phyloP scores from a whole-genome alignment of 176 grass and related monocot genomes.

The Oryza glaberrima region DNA sequence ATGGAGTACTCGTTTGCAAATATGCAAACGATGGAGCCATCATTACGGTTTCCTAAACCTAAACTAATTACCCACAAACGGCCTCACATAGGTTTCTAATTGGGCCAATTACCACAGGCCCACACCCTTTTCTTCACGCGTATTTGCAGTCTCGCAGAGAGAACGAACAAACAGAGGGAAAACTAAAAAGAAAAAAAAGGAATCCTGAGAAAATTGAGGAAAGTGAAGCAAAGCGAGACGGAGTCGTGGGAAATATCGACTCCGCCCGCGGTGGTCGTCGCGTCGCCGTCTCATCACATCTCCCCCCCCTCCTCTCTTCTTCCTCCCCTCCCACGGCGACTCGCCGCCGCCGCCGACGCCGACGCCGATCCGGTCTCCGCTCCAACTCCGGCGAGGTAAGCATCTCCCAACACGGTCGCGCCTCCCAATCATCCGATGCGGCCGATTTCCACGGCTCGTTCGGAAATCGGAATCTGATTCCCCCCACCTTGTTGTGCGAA shows the following conservation, averaged over 20 bases:
- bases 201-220: background rate
- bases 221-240: background rate
- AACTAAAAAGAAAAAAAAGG: background rate
- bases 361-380: background rate
- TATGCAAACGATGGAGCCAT: no score
- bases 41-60: no score
- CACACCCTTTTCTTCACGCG: no score
- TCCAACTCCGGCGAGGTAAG: conserved; percentile 34
- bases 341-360: conserved; percentile 6
- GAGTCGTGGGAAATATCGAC: background rate
- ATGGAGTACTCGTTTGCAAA: no score
- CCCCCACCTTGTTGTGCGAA: background rate
- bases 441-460: background rate
- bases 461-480: background rate
- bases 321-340: conserved; percentile 17
- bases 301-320: background rate
- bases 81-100: no score
- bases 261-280: conserved; percentile 20
- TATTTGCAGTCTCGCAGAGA: no score
- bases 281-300: conserved; percentile 31
- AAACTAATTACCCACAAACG: no score
- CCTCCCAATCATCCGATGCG: background rate
- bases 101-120: no score
- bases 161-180: background rate
- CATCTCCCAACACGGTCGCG: background rate